phyloP scores from a whole-genome alignment of 2,329 filamentous ascomycete species.

The Colletotrichum melonis region DNA sequence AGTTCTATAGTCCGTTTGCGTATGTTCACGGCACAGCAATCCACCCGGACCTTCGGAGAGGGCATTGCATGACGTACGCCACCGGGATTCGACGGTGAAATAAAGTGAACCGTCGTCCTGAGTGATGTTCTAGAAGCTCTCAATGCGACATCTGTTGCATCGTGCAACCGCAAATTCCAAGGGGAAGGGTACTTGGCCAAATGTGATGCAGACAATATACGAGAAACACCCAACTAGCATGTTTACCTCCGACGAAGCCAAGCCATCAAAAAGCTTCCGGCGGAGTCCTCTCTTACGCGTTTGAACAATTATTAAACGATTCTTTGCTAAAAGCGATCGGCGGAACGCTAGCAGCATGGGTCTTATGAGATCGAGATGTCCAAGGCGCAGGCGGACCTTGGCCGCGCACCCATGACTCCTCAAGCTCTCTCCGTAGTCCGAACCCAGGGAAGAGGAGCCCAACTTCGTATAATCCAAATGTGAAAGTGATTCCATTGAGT shows the following conservation, averaged over 20 bases:
- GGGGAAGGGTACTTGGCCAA: background rate
- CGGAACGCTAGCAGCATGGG: background rate
- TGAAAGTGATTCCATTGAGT: background rate
- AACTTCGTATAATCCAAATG: background rate
- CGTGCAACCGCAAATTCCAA: background rate
- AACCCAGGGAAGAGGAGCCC: background rate
- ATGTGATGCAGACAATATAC: background rate
- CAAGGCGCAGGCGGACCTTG: background rate
- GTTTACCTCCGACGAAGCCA: background rate
- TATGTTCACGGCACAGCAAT: background rate
- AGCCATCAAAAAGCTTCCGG: background rate
- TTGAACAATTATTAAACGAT: background rate
- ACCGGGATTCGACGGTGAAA: background rate
- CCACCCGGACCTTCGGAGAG: background rate
- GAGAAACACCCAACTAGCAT: background rate
- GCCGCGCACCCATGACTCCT: background rate
- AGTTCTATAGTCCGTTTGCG: background rate
- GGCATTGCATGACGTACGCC: background rate
- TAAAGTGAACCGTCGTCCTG: background rate
- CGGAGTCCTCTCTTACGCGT: background rate
- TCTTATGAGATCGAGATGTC: background rate
- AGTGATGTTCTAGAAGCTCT: background rate
- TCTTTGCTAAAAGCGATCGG: background rate
- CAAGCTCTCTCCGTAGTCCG: background rate
- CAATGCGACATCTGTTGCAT: background rate